These are phyloP conservation scores for Saposhnikovia divaricata DNA, from an alignment of 129 eudicot species.

Conservation along the genomic window DNA sequence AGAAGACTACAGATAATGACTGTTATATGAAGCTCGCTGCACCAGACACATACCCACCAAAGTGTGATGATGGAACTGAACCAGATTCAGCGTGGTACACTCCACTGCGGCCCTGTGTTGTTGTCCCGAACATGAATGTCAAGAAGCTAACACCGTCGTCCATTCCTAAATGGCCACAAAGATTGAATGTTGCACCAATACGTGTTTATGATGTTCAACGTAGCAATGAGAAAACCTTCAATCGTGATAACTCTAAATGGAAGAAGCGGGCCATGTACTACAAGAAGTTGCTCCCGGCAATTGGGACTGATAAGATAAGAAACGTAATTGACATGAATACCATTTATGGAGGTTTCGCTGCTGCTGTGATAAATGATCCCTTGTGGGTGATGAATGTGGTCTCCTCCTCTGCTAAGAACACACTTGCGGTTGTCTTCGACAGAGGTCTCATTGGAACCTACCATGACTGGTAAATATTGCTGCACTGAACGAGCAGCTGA, in stretches of 20 bases:
- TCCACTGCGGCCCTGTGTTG: conserved; percentile 83
- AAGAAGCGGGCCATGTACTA: conserved; percentile 71
- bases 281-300: conserved; percentile 70
- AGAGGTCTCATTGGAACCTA: conserved; percentile 89
- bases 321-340: conserved; percentile 99
- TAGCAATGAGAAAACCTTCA: conserved; percentile 75
- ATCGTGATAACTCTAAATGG: conserved; percentile 74
- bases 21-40: conserved; percentile 70
- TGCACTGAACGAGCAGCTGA: background rate
- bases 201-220: conserved; percentile 67
- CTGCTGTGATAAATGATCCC: conserved; percentile 67
- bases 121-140: conserved; percentile 53
- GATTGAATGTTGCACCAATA: conserved; percentile 62
- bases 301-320: conserved; percentile 77
- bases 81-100: conserved; percentile 96
- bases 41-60: conserved; percentile 80
- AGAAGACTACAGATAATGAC: conserved; percentile 63
- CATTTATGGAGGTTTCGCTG: conserved; percentile 83
- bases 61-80: conserved; percentile 90
- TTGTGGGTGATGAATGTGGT: conserved; percentile 97
- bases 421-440: conserved; percentile 78
- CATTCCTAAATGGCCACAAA: conserved; percentile 75
- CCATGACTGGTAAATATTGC: conserved; percentile 74
- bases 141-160: conserved; percentile 44
- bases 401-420: conserved; percentile 74